Evolutionary conservation across 768 basidiomycete genomes (phyloP), one percentile per base, ranked within the genome.

Genomic region (Amylocystis lapponica): DNA sequence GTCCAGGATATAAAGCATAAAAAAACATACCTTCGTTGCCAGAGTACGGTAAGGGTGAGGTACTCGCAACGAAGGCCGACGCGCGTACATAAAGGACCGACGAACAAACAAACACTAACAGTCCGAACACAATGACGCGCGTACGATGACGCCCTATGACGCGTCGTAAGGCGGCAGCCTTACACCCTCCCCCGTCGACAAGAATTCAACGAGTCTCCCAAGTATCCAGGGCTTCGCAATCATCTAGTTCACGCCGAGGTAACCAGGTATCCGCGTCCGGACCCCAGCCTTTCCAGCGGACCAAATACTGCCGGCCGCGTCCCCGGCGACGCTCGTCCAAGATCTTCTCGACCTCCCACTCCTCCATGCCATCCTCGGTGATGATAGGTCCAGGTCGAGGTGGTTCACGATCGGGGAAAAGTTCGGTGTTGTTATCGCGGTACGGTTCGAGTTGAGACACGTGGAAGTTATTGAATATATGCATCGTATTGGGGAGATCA

Each of bases 381-480:
- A 64, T 22, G 5, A 63, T 43, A 0, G 64, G 60, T 6, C 50
- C 43, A 14, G 65, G 50, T 29, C 60, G 56, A 0, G 41, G 19
- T 16, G 50, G 31, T 14, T 51, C 37, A 0, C 65, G 56, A 0
- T 55, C 54, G 1, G 71, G 70, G 50, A 73, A 75, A 0, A 61
- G 39, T 0, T 41, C 4, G 25, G 62, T 48, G 41, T 74, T 64
- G 45, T 73, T 75, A 0, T 65, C 55, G 2, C 53, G 7, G 27
- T 64, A 62, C 0, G 42, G 51, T 0, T 44, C 26, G 0, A 70
- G 44, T 21, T 64, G 52, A 4, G 56, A 65, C 0, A 60, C 52
- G 40, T 75, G 68, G 50, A 69, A 73, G 0, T 49, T 63, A 0
- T 57, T 55, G 38, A 61, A 61, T n/a, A n/a, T n/a, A n/a, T n/a